phyloP scores from a whole-genome alignment of 1,284 basidiomycete genomes.

The Trametes sp. region DNA sequence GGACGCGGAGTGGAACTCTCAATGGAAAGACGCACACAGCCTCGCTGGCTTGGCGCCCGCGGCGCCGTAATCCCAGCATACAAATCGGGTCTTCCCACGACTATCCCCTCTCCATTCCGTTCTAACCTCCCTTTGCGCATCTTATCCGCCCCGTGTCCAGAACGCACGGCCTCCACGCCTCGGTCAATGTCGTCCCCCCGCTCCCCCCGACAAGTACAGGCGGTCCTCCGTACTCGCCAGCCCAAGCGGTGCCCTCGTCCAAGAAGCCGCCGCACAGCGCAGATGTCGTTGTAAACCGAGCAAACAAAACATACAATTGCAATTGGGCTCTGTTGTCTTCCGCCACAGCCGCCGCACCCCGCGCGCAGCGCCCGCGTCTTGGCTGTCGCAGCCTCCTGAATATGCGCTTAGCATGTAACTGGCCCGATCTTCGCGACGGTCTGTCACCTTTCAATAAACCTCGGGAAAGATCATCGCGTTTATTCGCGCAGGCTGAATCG shows the following conservation, averaged over 20 bases:
- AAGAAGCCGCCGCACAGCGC: not conserved
- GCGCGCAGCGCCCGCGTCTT: not conserved
- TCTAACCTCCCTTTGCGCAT: not conserved
- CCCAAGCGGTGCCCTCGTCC: not conserved
- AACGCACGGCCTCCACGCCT: constrained; percentile 5
- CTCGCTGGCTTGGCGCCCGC: constrained; percentile 10
- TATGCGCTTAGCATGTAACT: not conserved
- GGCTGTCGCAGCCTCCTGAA: not conserved
- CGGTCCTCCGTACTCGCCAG: too few relatives aligned
- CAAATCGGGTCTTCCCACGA: not conserved
- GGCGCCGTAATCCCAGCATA: not conserved
- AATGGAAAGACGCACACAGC: constrained; percentile 1
- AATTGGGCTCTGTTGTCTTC: not conserved
- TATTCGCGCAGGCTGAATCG: not conserved
- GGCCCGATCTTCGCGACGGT: not conserved
- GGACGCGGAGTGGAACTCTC: not conserved
- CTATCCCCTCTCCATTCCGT: not conserved
- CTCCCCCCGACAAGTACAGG: not conserved
- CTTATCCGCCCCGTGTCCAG: not conserved
- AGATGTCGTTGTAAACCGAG: not conserved
- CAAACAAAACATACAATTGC: not conserved
- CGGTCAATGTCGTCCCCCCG: constrained; percentile 4
- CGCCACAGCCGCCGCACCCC: not conserved
- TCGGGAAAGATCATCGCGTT: not conserved
- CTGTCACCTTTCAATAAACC: not conserved